Evolutionary conservation across 2,329 filamentous ascomycete genomes (phyloP), one percentile per base, ranked within the genome.

Genomic region (Colletotrichum ledebouriae): DNA sequence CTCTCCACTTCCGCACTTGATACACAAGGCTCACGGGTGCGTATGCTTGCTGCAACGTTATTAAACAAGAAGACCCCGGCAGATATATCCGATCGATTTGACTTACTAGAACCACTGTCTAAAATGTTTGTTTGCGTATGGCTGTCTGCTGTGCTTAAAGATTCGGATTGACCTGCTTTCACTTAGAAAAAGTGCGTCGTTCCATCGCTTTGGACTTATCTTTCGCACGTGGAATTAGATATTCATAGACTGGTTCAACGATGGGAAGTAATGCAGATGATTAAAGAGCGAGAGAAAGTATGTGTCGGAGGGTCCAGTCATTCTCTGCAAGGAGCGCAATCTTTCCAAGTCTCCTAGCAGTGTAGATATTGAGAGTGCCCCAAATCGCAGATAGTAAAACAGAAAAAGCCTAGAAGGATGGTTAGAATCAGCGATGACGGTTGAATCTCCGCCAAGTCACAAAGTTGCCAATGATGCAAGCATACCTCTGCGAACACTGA

Each of bases 401-500:
- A 1, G 56, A 49, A 6, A 55, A 55, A 15, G 60, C 39, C 56
- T 65, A 44, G 3, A 11, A 11, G 9, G 4, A 1, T 6, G 0
- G 12, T 64, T 11, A 64, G 44, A 11, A 1, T 56, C 3, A 4
- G 25, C 25, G 25, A 29, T 7, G 25, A 7, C n/a, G n/a, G n/a
- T n/a, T n/a, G n/a, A n/a, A n/a, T n/a, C n/a, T n/a, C 25, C 3
- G 3, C 25, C 4, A 29, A 29, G 25, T 29, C 25, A 3, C 25
- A 29, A 29, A 29, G 25, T 29, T 7, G 25, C 4, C 25, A 1
- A 12, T 41, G 10, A 17, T 20, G 2, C 4, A 10, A 3, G 3
- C 10, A 17, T 58, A 65, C 57, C 57, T 66, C 63, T 4, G 41
- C 57, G 7, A 66, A 49, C 33, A 66, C 49, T 1, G 57, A 62